Evolutionary conservation across 768 basidiomycete genomes (phyloP).

Genomic region (Lactarius quietus): DNA sequence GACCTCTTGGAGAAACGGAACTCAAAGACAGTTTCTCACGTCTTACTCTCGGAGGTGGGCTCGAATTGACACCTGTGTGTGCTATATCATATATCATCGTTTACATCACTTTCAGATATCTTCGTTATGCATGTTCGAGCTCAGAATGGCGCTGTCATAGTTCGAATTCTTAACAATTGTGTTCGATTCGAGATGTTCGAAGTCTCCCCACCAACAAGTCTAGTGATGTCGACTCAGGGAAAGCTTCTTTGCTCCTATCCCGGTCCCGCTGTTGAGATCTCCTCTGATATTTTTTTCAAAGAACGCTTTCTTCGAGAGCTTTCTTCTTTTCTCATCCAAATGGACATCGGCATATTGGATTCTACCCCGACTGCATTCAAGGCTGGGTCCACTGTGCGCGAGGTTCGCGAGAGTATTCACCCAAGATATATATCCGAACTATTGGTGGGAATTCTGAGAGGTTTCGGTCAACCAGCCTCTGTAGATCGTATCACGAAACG

Average conservation of each 20-base stretch:
- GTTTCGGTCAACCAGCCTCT: slow-evolving; percentile 34
- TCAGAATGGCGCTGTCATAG: slow-evolving; percentile 10
- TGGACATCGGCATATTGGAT: neutral
- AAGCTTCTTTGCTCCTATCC: slow-evolving; percentile 34
- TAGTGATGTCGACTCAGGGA: slow-evolving; percentile 39
- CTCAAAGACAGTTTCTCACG: neutral
- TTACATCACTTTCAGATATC: neutral
- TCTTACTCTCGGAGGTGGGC: slow-evolving; percentile 1
- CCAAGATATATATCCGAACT: neutral
- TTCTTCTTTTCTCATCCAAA: neutral
- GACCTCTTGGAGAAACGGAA: neutral
- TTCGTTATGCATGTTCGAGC: slow-evolving; percentile 13
- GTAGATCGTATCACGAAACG: slow-evolving; percentile 20
- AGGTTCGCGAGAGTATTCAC: neutral
- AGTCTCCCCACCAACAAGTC: slow-evolving; percentile 36
- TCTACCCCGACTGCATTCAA: slow-evolving; percentile 19
- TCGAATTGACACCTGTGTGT: neutral
- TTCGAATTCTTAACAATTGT: neutral
- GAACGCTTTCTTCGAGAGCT: neutral
- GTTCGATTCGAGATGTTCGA: slow-evolving; percentile 37
- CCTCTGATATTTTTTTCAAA: slow-evolving; percentile 4
- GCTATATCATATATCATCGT: no score
- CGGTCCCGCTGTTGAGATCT: slow-evolving; percentile 40
- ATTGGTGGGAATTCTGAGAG: slow-evolving; percentile 13
- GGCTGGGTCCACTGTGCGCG: slow-evolving; percentile 5